phyloP scores from a whole-genome alignment of 2,329 filamentous ascomycete species.

The Trichoderma guizhouense region DNA sequence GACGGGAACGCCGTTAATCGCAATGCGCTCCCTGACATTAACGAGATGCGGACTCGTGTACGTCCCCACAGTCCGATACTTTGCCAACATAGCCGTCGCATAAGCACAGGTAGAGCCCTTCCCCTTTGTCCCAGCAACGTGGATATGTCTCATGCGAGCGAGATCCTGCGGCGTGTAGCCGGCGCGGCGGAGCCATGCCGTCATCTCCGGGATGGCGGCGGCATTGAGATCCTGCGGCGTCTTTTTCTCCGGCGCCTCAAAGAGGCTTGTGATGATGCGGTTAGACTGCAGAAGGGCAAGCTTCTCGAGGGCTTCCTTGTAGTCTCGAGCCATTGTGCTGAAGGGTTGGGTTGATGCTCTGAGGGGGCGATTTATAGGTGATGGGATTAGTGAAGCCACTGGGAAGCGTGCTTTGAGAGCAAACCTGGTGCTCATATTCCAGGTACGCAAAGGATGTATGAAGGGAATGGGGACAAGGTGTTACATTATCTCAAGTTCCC shows the following conservation, averaged over 20 bases:
- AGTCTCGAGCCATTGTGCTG: constrained; percentile 35
- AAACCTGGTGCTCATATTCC: constrained; percentile 4
- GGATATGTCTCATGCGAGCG: constrained; percentile 55
- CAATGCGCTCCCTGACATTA: constrained; percentile 79
- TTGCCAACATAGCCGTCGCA: constrained; percentile 70
- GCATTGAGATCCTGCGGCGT: constrained; percentile 60
- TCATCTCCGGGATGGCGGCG: constrained; percentile 76
- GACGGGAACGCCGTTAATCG: constrained; percentile 70
- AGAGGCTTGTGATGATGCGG: constrained; percentile 58
- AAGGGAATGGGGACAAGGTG: too few relatives aligned
- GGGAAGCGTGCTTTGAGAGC: background rate
- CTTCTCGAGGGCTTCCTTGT: constrained; percentile 66
- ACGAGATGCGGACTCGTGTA: constrained; percentile 86
- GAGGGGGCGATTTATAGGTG: background rate
- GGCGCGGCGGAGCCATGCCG: constrained; percentile 70
- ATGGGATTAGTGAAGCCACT: background rate
- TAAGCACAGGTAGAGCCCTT: constrained; percentile 89
- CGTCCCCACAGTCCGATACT: constrained; percentile 57
- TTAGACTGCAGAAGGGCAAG: constrained; percentile 80
- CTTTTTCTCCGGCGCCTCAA: constrained; percentile 36
- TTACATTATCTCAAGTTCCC: background rate
- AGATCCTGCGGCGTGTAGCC: constrained; percentile 61
- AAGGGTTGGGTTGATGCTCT: background rate
- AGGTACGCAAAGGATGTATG: background rate
- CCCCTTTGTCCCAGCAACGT: constrained; percentile 91